A percentile compares a stretch with the other conserved stretches of the same genome.
Conservation (phyloP, 306 rosid genomes). For the Medicago lupulina region DNA sequence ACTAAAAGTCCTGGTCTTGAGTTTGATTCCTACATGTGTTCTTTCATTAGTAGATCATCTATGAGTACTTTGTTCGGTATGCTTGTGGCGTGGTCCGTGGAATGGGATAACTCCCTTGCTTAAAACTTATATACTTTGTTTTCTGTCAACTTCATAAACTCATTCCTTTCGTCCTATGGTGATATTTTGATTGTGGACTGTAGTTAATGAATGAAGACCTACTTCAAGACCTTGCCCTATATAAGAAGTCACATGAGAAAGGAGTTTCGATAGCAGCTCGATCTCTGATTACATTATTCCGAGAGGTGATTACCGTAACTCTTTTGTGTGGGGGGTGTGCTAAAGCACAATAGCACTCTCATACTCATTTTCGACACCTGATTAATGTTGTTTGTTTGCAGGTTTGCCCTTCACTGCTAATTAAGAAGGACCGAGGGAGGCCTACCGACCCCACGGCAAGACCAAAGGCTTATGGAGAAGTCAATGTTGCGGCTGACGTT, state of each 20-base stretch:
- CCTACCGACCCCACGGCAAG: slow-evolving; percentile 70
- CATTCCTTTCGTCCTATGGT: slow-evolving; percentile 26
- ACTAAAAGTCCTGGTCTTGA: neutral
- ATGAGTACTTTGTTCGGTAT: slow-evolving; percentile 3
- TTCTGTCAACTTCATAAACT: slow-evolving; percentile 28
- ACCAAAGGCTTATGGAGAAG: slow-evolving; percentile 89
- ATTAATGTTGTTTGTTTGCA: slow-evolving; percentile 50
- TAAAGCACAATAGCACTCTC: neutral
- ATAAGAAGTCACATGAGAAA: slow-evolving; percentile 95
- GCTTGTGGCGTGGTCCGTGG: slow-evolving; percentile 36
- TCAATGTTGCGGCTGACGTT: slow-evolving; percentile 60
- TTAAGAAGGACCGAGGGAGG: slow-evolving; percentile 94
- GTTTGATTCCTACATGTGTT: neutral
- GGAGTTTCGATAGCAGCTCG: slow-evolving; percentile 89
- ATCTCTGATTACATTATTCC: slow-evolving; percentile 79
- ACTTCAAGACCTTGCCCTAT: slow-evolving; percentile 91
- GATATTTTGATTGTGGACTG: slow-evolving; percentile 47
- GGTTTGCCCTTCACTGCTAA: slow-evolving; percentile 85
- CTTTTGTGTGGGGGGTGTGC: slow-evolving; percentile 14
- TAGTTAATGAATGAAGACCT: slow-evolving; percentile 91
- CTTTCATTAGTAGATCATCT: slow-evolving; percentile 10
- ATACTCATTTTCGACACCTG: neutral
- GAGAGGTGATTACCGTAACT: slow-evolving; percentile 64
- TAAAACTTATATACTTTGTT: slow-evolving; percentile 25
- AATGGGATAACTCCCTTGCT: slow-evolving; percentile 32